Percentiles rank a stretch among this genome's conserved stretches.
phyloP scores from a whole-genome alignment of 257 asterid genomes.

The Solanum tarapatanum region DNA sequence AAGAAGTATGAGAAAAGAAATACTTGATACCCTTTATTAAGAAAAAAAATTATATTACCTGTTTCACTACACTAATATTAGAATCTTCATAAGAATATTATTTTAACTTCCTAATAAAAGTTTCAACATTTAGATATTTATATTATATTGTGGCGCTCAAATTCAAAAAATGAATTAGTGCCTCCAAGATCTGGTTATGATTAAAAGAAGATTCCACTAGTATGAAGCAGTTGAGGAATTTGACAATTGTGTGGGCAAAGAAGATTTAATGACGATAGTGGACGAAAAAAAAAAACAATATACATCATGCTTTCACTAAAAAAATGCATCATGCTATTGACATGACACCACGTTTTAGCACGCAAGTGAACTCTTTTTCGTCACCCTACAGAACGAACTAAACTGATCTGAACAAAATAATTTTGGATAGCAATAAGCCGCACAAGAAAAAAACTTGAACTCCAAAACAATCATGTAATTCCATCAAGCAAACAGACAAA shows the following conservation, averaged over 20 bases:
- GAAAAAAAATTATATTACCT: not conserved
- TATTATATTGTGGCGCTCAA: not conserved
- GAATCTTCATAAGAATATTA: not conserved
- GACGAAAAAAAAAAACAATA: not conserved
- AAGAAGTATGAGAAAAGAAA: not conserved
- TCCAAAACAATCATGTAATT: not conserved
- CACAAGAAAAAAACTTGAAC: not conserved
- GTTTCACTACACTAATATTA: not conserved
- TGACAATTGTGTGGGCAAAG: not conserved
- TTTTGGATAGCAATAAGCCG: not conserved
- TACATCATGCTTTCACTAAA: not conserved
- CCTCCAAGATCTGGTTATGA: not conserved
- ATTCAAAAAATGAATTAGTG: not conserved
- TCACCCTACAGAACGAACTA: conserved; percentile 44
- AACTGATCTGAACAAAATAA: conserved; percentile 7
- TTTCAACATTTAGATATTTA: not conserved
- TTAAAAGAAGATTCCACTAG: not conserved
- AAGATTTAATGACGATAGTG: not conserved
- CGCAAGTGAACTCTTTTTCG: conserved; percentile 9
- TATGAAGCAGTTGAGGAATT: not conserved
- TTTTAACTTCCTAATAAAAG: not conserved
- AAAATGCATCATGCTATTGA: not conserved
- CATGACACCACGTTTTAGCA: conserved; percentile 12
- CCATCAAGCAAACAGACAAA: not conserved
- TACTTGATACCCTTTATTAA: not conserved